A percentile compares a stretch with the other conserved stretches of the same genome.
Conservation (phyloP, 345 rosid genomes). For the Sisymbrium altissimum region DNA sequence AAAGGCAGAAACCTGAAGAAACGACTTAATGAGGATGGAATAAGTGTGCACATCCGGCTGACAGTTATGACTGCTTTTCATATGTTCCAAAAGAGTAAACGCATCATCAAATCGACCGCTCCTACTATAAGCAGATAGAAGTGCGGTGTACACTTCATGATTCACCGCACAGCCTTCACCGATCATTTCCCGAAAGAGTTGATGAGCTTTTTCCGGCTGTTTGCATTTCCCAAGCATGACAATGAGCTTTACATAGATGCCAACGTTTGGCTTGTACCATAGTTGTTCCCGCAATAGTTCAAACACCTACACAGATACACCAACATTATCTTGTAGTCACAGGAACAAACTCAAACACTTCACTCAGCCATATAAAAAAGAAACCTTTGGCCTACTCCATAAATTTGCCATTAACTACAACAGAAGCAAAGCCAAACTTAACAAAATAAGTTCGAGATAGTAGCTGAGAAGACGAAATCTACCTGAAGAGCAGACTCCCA, state of each 20-base stretch:
- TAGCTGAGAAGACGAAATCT: background rate
- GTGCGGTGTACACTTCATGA: constrained; percentile 72
- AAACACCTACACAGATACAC: constrained; percentile 54
- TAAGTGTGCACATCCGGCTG: constrained; percentile 87
- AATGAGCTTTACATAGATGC: constrained; percentile 67
- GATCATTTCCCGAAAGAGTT: constrained; percentile 69
- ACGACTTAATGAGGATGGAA: constrained; percentile 87
- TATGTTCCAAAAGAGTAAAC: constrained; percentile 57
- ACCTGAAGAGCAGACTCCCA: constrained; percentile 97
- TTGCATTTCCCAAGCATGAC: constrained; percentile 94
- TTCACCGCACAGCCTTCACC: constrained; percentile 67
- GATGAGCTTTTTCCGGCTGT: constrained; percentile 78
- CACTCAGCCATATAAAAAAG: background rate
- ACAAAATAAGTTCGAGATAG: background rate
- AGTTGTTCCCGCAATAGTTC: constrained; percentile 74
- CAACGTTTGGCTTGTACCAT: constrained; percentile 75
- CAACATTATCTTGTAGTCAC: background rate
- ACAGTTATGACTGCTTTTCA: constrained; percentile 67
- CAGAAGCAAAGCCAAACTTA: background rate
- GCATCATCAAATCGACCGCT: constrained; percentile 68
- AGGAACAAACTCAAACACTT: background rate
- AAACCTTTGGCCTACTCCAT: background rate
- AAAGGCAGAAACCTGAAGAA: constrained; percentile 71
- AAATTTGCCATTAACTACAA: background rate
- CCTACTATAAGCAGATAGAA: constrained; percentile 78